Base-by-base conservation (phyloP, 2,329 filamentous ascomycete genomes). In the Venturia nashicola region DNA sequence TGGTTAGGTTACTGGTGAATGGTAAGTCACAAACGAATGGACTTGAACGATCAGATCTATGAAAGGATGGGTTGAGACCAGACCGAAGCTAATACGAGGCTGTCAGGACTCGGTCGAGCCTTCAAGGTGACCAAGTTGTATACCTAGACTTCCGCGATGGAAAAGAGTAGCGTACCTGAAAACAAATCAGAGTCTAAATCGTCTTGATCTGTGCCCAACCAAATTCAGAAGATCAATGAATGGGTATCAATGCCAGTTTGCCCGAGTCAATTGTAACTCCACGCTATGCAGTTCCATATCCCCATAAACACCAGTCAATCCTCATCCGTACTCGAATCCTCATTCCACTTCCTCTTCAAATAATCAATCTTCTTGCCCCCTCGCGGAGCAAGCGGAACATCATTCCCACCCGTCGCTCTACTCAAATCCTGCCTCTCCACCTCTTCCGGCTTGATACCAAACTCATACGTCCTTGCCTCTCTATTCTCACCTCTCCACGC, bases 401-500 rank as follows among this genome's bases (percentile, higher is more conserved):
- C 59, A 60, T 60, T 60, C 14, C 59, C 59, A 60, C 59, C 59
- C 36, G 59, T 60, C 9, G 59, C 59, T 16, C 18, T 36, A n/a
- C 51, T 57, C 51, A 57, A 18, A 36, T 57, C 51, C 16, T 57
- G 51, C 16, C 43, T 60, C 36, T 20, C 34, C 59, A 20, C 59
- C 59, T 65, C 54, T 14, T 34, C 63, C 8, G 36, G 42, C 46
- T 65, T 65, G 12, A 65, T 40, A 14, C 63, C 63, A 48, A 65
- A 65, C 23, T 67, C 72, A 71, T 76, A 80, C 67, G 75, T 77
- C 66, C 78, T 72, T 65, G 78, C 77, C 43, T 72, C 72, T 55
- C 79, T 70, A 48, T 79, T 76, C 67, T 80, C 78, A 0, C 78
- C 79, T 70, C 76, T 79, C 79, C 79, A 80, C 39, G 70, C 77